Percentiles rank a stretch among this genome's conserved stretches.
phyloP scores from a whole-genome alignment of 2,329 filamentous ascomycete species.

The Venturia pyrina region DNA sequence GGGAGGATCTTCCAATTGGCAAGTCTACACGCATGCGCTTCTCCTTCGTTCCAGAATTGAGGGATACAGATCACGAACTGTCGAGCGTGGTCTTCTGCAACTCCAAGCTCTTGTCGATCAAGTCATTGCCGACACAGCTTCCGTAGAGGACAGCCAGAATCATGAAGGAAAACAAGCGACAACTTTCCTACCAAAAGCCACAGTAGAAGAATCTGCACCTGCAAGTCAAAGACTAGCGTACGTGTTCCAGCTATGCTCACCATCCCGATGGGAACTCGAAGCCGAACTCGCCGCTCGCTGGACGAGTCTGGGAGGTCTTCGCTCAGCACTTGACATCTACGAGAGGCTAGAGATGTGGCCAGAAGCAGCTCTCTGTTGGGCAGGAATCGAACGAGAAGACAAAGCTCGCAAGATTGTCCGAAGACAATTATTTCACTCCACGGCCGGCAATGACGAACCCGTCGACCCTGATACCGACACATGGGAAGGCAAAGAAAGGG shows the following conservation, averaged over 20 bases:
- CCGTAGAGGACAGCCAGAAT: constrained; percentile 15
- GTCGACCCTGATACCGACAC: constrained; percentile 21
- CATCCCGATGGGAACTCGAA: constrained; percentile 88
- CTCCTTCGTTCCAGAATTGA: constrained; percentile 86
- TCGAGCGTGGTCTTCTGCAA: constrained; percentile 83
- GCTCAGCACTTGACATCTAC: constrained; percentile 91
- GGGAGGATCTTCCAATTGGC: constrained; percentile 92
- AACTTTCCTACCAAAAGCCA: constrained; percentile 71
- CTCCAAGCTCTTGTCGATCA: constrained; percentile 94
- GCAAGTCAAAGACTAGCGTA: constrained; percentile 69
- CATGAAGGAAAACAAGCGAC: constrained; percentile 39
- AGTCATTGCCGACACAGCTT: constrained; percentile 73
- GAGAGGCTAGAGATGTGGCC: constrained; percentile 89
- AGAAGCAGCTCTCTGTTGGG: constrained; percentile 84
- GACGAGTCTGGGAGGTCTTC: constrained; percentile 76
- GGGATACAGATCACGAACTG: constrained; percentile 72
- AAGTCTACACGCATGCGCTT: constrained; percentile 89
- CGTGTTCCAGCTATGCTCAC: constrained; percentile 72
- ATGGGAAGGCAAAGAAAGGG: constrained; percentile 58
- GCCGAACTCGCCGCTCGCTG: constrained; percentile 88
- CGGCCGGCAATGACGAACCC: constrained; percentile 28
- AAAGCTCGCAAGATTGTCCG: constrained; percentile 71
- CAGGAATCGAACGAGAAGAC: constrained; percentile 66
- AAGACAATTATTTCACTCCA: constrained; percentile 66
- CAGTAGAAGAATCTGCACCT: constrained; percentile 67